phyloP scores from a whole-genome alignment of 371 early-diverging fungal genomes.

The Rhizopus stolonifer region DNA sequence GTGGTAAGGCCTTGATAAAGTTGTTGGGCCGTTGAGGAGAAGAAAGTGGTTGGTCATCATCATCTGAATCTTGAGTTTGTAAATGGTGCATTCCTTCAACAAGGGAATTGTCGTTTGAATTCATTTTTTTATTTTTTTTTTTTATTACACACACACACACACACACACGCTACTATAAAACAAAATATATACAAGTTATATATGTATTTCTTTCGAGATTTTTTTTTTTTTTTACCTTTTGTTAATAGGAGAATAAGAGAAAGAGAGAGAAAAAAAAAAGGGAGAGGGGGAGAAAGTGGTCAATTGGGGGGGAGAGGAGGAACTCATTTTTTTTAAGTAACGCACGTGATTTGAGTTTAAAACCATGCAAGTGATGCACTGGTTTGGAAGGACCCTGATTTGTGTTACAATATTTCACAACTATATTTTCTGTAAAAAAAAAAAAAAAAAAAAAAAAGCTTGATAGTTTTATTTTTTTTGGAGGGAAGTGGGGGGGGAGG shows the following conservation, averaged over 20 bases:
- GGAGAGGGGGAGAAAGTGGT: background rate
- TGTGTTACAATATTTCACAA: background rate
- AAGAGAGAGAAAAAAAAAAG: background rate
- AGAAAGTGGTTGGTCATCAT: constrained; percentile 22
- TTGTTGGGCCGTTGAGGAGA: too few species aligned
- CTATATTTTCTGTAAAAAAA: too few species aligned
- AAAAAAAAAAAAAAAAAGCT: too few species aligned
- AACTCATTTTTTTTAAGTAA: background rate
- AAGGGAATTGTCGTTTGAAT: background rate
- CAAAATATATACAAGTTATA: too few species aligned
- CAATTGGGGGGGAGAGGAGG: too few species aligned
- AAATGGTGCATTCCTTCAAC: background rate
- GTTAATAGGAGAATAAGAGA: background rate
- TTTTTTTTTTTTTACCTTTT: background rate
- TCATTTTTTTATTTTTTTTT: background rate
- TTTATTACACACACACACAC: too few species aligned
- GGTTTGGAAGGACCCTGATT: background rate
- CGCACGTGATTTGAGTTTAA: constrained; percentile 2
- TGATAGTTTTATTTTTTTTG: too few species aligned
- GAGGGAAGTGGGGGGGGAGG: too few species aligned
- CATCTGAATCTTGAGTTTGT: constrained; percentile 3
- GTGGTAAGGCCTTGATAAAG: too few species aligned
- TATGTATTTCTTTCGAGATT: background rate
- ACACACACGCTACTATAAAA: too few species aligned
- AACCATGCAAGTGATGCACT: background rate